Evolutionary conservation across 352 stramenopile species (phyloP), one percentile per base, ranked within the genome.

Genomic region (Globisporangium paddicum): DNA sequence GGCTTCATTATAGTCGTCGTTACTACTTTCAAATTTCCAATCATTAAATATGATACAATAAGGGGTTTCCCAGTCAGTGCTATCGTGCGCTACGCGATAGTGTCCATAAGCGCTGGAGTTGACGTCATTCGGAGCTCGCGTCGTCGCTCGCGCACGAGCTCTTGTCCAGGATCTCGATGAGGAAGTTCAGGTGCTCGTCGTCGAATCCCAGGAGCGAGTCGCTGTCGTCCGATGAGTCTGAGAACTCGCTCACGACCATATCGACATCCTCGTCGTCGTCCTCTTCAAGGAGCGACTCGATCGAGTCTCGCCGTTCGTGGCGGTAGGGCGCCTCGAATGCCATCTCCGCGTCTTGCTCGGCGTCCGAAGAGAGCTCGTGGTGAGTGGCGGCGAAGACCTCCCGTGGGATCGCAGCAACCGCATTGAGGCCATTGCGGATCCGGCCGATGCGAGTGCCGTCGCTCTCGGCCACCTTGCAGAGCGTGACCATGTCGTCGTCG

Each of bases 401-500:
- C 8, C 28, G 55, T 21, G 55, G 55, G 21, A 62, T 62, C 55
- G 55, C 28, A 3, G 42, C 34, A 11, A 62, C 55, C 3, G 55
- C 55, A 26, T 62, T 62, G 32, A 62, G 37, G 32, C 55, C 55
- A 25, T 62, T 62, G 45, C 55, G 55, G 26, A 62, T 62, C 32
- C 23, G 55, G 5, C 55, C 55, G 9, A 62, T 62, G 21, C 44
- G 34, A 13, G 55, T n/a, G 6, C 45, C 55, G 63, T 48, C 67
- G 58, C 11, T 63, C 67, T 51, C 64, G 44, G n/a, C 45, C 6
- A 51, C 45, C 45, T 51, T 35, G 25, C 45, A 51, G 45, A 51
- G 45, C 25, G 45, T 51, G 19, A 69, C 41, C 54, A 71, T 74
- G 32, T 69, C 64, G 19, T 79, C 64, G 35, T 86, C 76, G 57